These are phyloP conservation scores for Metschnikowia vanudenii DNA, from an alignment of 805 yeast genomes.

Conservation along the genomic window DNA sequence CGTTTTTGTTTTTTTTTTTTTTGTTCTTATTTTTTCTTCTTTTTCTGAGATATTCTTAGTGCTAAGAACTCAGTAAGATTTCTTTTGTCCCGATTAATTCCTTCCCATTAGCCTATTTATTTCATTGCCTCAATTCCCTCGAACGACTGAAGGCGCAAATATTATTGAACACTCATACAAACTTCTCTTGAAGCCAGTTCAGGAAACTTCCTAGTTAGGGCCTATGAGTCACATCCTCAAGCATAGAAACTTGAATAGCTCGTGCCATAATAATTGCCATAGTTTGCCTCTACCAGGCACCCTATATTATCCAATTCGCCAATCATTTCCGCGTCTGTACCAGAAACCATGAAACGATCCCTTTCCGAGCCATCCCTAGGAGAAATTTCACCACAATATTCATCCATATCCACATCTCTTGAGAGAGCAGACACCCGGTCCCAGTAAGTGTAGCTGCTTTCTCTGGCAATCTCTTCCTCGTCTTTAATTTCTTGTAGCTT, in stretches of 20 bases:
- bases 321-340: conserved; percentile 2
- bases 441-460: conserved; percentile 38
- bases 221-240: not conserved
- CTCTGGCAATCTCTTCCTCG: conserved; percentile 18
- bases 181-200: no score
- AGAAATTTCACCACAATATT: not conserved
- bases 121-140: no score
- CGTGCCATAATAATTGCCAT: conserved; percentile 15
- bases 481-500: conserved; percentile 18
- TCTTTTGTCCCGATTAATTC: no score
- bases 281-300: conserved; percentile 11
- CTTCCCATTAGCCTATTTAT: no score
- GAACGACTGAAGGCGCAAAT: no score
- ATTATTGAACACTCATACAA: no score
- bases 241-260: not conserved
- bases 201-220: no score
- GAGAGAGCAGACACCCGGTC: conserved; percentile 26
- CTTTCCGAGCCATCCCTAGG: not conserved
- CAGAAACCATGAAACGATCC: not conserved
- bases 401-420: conserved; percentile 22
- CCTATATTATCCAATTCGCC: conserved; percentile 1
- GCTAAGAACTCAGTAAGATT: no score
- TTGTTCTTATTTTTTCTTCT: no score
- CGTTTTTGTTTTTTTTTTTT: no score
- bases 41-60: no score